These are phyloP conservation scores for Persicaria tinctoria DNA, from an alignment of 148 eudicot genomes.

Conservation along the genomic window DNA sequence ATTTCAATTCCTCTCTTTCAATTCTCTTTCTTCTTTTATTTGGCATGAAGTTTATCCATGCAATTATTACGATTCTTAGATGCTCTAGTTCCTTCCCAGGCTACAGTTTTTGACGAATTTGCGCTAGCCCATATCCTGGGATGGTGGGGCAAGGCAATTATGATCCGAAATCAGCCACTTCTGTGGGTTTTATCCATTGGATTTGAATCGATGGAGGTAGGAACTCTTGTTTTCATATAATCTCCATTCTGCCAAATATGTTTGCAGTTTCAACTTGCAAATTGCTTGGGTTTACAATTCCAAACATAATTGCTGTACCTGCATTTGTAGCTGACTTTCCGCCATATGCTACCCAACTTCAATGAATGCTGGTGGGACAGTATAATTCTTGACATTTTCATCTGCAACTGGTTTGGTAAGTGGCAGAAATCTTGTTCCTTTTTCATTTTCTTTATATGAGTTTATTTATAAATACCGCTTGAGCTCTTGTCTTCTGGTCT, in stretches of 20 bases:
- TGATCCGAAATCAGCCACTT: slow-evolving; percentile 99
- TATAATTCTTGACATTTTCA: slow-evolving; percentile 81
- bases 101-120: slow-evolving; percentile 91
- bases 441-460: background rate
- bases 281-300: background rate
- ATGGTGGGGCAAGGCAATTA: slow-evolving; percentile 99
- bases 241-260: background rate
- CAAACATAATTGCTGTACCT: background rate
- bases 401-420: slow-evolving; percentile 99
- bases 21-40: background rate
- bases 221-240: background rate
- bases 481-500: background rate
- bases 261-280: background rate
- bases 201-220: slow-evolving; percentile 94
- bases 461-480: background rate
- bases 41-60: background rate
- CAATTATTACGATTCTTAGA: slow-evolving; percentile 18
- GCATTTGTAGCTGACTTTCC: slow-evolving; percentile 75
- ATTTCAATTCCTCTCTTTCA: background rate
- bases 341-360: slow-evolving; percentile 98
- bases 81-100: slow-evolving; percentile 37
- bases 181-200: slow-evolving; percentile 94
- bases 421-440: slow-evolving; percentile 5
- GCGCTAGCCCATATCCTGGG: slow-evolving; percentile 90
- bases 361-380: slow-evolving; percentile 99